Evolutionary conservation across 2,329 filamentous ascomycete species (phyloP).

Genomic region (Elsinoe perseae): DNA sequence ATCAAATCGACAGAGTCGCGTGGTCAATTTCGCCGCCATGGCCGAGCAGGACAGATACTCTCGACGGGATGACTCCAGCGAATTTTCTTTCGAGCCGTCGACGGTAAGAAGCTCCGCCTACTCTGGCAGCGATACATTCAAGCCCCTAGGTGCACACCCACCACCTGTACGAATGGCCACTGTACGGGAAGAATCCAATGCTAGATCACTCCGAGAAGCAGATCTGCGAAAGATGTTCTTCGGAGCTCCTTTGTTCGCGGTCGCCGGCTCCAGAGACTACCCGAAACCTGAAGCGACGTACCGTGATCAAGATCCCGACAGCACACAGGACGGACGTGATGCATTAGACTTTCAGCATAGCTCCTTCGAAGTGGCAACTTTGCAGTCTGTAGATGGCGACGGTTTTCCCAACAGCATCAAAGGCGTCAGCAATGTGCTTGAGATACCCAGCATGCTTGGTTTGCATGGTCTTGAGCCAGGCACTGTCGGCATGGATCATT

Average conservation of each 20-base stretch:
- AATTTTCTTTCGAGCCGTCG: neutral
- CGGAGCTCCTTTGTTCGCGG: conserved; percentile 26
- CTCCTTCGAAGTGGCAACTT: conserved; percentile 10
- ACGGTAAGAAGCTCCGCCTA: conserved; percentile 4
- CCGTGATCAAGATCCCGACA: conserved; percentile 15
- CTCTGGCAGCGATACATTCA: conserved; percentile 9
- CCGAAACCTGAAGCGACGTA: conserved; percentile 19
- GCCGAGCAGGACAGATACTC: neutral
- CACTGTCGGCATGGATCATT: conserved; percentile 41
- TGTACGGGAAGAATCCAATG: conserved; percentile 4
- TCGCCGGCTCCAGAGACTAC: conserved; percentile 16
- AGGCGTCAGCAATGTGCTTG: conserved; percentile 23
- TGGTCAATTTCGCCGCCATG: conserved; percentile 3
- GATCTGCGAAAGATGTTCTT: conserved; percentile 24
- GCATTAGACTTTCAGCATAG: conserved; percentile 2
- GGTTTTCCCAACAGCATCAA: neutral
- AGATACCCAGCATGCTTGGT: conserved; percentile 44
- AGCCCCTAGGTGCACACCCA: conserved; percentile 9
- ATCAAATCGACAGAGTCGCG: neutral
- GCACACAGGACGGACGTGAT: conserved; percentile 10
- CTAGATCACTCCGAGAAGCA: conserved; percentile 18
- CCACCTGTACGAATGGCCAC: neutral
- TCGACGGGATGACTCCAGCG: neutral
- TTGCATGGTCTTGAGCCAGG: conserved; percentile 40
- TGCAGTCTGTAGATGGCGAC: neutral